Conservation (phyloP, 306 rosid species). For the Prunus armeniaca region DNA sequence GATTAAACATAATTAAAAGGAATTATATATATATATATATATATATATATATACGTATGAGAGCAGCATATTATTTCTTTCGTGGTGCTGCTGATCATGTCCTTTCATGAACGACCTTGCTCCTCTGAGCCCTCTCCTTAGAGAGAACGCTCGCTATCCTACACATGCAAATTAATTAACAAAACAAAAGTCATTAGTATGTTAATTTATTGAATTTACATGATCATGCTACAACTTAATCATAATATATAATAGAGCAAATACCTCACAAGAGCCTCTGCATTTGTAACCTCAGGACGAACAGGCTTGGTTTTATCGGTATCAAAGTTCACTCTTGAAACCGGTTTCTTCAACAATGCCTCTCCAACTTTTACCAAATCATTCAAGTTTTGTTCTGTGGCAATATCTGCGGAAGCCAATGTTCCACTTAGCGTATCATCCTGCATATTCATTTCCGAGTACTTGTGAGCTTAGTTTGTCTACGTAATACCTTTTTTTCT, state of each 20-base stretch:
- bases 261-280: conserved; percentile 25
- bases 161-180: neutral
- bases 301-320: conserved; percentile 2
- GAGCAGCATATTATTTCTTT: too few relatives aligned
- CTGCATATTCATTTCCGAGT: neutral
- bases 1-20: neutral
- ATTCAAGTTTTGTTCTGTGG: conserved; percentile 17
- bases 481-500: too few relatives aligned
- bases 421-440: conserved; percentile 19
- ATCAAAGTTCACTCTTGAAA: conserved; percentile 18
- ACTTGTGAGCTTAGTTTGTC: neutral
- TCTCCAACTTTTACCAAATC: conserved; percentile 22
- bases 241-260: neutral
- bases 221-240: neutral
- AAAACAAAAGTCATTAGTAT: neutral
- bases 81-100: neutral
- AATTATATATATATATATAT: too few relatives aligned
- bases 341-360: conserved; percentile 18
- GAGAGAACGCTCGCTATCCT: conserved; percentile 4
- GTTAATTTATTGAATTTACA: neutral
- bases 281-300: conserved; percentile 12
- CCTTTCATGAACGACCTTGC: neutral
- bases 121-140: neutral
- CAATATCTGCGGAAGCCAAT: conserved; percentile 15
- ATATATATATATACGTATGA: neutral